Conservation (phyloP, 2,329 filamentous ascomycete genomes). For the Juglanconis juglandina region DNA sequence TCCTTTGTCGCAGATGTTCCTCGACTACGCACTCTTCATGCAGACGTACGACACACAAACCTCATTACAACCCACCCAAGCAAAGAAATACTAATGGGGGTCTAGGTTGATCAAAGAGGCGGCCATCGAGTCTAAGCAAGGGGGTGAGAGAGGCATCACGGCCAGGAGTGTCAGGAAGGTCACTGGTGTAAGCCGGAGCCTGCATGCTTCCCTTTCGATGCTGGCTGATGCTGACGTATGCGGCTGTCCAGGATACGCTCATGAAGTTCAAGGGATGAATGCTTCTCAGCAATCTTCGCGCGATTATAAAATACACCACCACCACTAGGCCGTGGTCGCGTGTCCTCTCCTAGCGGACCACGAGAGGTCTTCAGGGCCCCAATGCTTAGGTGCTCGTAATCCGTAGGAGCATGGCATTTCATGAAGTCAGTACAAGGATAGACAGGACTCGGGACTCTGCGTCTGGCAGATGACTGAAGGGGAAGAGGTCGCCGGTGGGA, state of each 20-base stretch:
- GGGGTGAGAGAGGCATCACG: slow-evolving; percentile 70
- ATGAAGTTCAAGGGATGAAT: slow-evolving; percentile 66
- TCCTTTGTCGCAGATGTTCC: slow-evolving; percentile 60
- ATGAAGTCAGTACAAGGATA: no score
- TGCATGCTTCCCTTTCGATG: neutral
- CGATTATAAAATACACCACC: neutral
- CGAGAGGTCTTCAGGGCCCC: no score
- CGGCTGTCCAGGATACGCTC: slow-evolving; percentile 52
- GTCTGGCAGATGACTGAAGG: no score
- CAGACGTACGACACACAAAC: slow-evolving; percentile 43
- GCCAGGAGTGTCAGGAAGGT: slow-evolving; percentile 74
- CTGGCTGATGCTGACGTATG: neutral
- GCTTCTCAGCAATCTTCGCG: slow-evolving; percentile 5
- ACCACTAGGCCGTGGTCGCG: neutral
- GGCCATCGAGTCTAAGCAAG: slow-evolving; percentile 69
- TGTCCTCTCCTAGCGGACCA: neutral
- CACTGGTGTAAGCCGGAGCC: slow-evolving; percentile 57
- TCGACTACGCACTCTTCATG: slow-evolving; percentile 83
- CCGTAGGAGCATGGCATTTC: no score
- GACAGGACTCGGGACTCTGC: no score
- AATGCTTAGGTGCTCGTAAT: no score
- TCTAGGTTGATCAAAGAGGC: slow-evolving; percentile 74
- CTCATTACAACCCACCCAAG: neutral
- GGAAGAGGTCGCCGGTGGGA: no score
- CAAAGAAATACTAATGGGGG: neutral